Base-by-base conservation (phyloP, 1,284 basidiomycete species). In the Melampsora larici-populina region DNA sequence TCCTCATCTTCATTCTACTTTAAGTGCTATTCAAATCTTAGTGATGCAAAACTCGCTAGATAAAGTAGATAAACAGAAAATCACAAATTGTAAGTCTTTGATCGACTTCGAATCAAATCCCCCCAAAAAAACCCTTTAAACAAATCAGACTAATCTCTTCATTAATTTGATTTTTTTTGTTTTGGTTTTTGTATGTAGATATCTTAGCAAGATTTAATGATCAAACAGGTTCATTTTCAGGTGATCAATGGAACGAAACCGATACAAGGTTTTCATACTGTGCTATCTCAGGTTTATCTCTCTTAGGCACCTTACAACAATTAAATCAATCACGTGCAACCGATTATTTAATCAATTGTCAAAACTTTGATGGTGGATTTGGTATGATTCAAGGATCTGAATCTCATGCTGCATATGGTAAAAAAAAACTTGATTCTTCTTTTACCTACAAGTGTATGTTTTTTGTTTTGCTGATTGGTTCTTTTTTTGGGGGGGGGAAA, bases 361-460 rank as follows among this genome's bases (percentile, higher is more conserved):
- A 87, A 82, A 99, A 99, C 84, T 96, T 94, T 83, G 96, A 99
- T 83, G 95, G 95, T 3, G 96, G 94, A 0, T 99, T 97, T 81
- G 96, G 96, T 15, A 89, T 87, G 55, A 85, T 86, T 26, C 87
- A 89, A 11, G 96, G 94, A 0, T 93, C 92, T 0, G 96, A 99
- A 85, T 94, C 91, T 80, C 96, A 98, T 85, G 89, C 94, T 8
- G 92, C 88, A 0, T 93, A 95, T 88, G 92, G 94, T 94, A 4
- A 75, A 31, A n/a, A n/a, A n/a, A n/a, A n/a, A n/a, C n/a, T n/a
- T n/a, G 3, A 36, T 36, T 36, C 9, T 36, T 36, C 36, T n/a
- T n/a, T n/a, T n/a, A n/a, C n/a, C n/a, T n/a, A n/a, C n/a, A n/a
- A n/a, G n/a, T n/a, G n/a, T n/a, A n/a, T n/a, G n/a, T n/a, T n/a